These are phyloP conservation scores for Metarhizium anisopliae DNA, from an alignment of 2,329 filamentous ascomycete species.

Conservation along the genomic window DNA sequence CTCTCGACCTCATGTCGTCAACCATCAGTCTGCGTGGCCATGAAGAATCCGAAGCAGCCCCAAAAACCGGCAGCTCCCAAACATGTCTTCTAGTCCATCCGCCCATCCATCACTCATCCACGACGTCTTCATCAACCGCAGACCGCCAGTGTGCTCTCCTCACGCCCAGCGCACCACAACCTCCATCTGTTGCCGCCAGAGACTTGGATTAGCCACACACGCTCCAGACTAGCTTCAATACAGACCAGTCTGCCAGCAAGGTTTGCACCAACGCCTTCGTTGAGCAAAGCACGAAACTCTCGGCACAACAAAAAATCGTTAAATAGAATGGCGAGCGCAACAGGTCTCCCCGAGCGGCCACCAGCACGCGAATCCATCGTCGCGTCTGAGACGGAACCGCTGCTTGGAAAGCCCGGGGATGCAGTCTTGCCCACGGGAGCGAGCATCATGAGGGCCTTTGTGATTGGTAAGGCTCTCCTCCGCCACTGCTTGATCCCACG, in stretches of 20 bases:
- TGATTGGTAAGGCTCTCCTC: constrained; percentile 47
- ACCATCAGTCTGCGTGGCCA: neutral
- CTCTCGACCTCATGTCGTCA: neutral
- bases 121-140: neutral
- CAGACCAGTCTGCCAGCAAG: neutral
- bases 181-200: no score
- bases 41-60: neutral
- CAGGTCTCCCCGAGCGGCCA: constrained; percentile 50
- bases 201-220: no score
- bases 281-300: neutral
- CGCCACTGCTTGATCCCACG: no score
- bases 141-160: neutral
- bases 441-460: constrained; percentile 60
- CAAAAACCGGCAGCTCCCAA: no score
- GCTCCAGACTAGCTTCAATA: neutral
- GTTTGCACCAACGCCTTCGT: neutral
- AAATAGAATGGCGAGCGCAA: constrained; percentile 57
- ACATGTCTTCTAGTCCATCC: neutral
- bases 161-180: no score
- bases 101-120: neutral
- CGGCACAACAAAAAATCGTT: no score
- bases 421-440: constrained; percentile 58
- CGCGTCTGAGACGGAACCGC: constrained; percentile 30
- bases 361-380: constrained; percentile 18
- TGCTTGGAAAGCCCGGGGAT: constrained; percentile 55